These are phyloP conservation scores for Clitopilus passeckerianus DNA, from an alignment of 768 basidiomycete genomes.

Conservation along the genomic window DNA sequence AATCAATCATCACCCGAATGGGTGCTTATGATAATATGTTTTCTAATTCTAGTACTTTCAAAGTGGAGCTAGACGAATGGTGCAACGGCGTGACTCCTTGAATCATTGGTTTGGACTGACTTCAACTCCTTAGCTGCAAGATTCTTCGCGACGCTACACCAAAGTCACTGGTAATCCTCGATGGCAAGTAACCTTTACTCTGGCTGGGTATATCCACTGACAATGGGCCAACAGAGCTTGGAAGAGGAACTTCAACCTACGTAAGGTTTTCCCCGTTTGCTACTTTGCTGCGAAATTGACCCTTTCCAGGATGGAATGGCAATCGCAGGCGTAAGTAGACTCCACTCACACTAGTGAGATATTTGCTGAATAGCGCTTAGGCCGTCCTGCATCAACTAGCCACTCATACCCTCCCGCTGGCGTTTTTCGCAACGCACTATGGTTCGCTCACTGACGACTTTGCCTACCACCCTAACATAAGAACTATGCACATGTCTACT, in stretches of 20 bases:
- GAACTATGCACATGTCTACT: conserved; percentile 95
- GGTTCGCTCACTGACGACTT: conserved; percentile 95
- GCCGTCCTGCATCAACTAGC: conserved; percentile 94
- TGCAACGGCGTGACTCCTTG: conserved; percentile 20
- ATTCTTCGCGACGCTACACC: conserved; percentile 93
- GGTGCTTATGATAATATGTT: conserved; percentile 99
- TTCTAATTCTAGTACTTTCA: conserved; percentile 92
- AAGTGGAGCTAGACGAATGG: conserved; percentile 98
- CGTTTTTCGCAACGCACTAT: conserved; percentile 98
- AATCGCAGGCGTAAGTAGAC: conserved; percentile 71
- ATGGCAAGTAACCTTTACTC: conserved; percentile 51
- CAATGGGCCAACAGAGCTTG: conserved; percentile 60
- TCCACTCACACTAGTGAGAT: background rate
- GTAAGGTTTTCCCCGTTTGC: conserved; percentile 30
- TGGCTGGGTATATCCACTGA: conserved; percentile 7
- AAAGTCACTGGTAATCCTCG: conserved; percentile 88
- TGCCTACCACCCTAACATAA: conserved; percentile 85
- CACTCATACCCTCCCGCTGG: conserved; percentile 84
- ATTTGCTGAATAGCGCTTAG: conserved; percentile 25
- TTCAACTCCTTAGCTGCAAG: conserved; percentile 59
- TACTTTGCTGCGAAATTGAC: background rate
- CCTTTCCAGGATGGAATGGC: conserved; percentile 88
- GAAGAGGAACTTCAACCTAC: conserved; percentile 92
- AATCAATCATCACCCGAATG: conserved; percentile 94
- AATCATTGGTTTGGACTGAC: background rate